phyloP scores from a whole-genome alignment of 768 basidiomycete genomes.

The Lactarius hengduanensis region DNA sequence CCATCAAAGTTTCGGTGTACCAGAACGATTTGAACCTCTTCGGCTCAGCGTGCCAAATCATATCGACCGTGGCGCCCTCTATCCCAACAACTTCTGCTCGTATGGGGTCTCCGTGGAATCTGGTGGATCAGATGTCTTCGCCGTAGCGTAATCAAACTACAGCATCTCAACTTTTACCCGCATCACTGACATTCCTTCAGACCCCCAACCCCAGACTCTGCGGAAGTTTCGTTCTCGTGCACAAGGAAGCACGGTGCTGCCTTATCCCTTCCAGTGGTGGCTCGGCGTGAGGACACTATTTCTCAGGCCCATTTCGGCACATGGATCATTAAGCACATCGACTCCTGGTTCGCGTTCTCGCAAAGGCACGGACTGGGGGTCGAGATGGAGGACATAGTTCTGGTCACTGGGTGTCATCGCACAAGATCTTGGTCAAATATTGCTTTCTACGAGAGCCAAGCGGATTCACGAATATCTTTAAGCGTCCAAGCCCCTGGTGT shows the following conservation, averaged over 20 bases:
- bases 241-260: not conserved
- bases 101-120: not conserved
- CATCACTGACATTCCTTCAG: not conserved
- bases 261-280: not conserved
- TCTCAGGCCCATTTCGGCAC: not conserved
- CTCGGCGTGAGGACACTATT: not conserved
- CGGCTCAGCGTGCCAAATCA: not conserved
- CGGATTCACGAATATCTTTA: not conserved
- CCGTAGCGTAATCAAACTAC: not conserved
- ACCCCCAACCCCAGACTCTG: not conserved
- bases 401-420: not conserved
- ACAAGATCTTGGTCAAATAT: not conserved
- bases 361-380: not conserved
- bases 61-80: not conserved
- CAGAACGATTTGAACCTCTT: not conserved
- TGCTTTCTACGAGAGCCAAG: not conserved
- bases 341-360: not conserved
- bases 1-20: not conserved
- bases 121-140: not conserved
- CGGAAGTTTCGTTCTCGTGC: not conserved
- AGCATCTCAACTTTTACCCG: not conserved
- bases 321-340: not conserved
- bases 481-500: not conserved
- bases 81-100: not conserved
- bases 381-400: not conserved